Evolutionary conservation across 1,284 basidiomycete genomes (phyloP), one percentile per base, ranked within the genome.

Genomic region (Sanghuangporus baumii): DNA sequence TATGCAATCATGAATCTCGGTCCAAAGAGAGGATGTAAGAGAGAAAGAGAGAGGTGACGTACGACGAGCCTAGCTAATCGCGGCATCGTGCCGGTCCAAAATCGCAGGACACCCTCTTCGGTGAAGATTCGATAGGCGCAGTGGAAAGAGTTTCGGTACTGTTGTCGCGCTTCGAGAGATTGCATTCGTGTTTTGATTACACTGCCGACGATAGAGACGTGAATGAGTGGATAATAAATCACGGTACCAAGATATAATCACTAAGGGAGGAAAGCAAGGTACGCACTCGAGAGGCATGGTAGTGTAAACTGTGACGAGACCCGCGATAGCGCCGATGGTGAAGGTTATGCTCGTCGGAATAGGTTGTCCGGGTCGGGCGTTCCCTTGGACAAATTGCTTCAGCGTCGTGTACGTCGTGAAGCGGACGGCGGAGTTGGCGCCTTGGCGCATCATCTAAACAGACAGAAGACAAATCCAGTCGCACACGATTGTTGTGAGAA

Each of bases 171-270:
- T 67, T 87, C 84, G 36, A 98, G 81, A 1, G 93, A 89, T 74
- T 99, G 96, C 96, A 99, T 98, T 48, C 96, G 86, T 11, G 96
- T 98, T 77, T 98, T 98, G 77, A 98, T 86, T 18, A 98, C 95
- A 71, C 94, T 96, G 69, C 40, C 56, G 46, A 59, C 7, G 16
- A 3, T 1, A 46, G 43, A n/a, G 16, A 7, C 18, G 43, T n/a
- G 43, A n/a, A n/a, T 6, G 18, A 18, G 43, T 46, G 43, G 2
- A 31, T 31, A 31, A 31, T 31, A 31, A 31, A 4, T 31, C 26
- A 31, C 26, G 18, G 43, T 41, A 41, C n/a, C 3, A 41, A 41
- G 3, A 41, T 12, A 11, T 12, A 41, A n/a, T 11, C 6, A 18
- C 18, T 23, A 56, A 51, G 38, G 36, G 66, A 31, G 36, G 23